Evolutionary conservation across 768 basidiomycete genomes (phyloP).

Genomic region (Tylopilus sp.): DNA sequence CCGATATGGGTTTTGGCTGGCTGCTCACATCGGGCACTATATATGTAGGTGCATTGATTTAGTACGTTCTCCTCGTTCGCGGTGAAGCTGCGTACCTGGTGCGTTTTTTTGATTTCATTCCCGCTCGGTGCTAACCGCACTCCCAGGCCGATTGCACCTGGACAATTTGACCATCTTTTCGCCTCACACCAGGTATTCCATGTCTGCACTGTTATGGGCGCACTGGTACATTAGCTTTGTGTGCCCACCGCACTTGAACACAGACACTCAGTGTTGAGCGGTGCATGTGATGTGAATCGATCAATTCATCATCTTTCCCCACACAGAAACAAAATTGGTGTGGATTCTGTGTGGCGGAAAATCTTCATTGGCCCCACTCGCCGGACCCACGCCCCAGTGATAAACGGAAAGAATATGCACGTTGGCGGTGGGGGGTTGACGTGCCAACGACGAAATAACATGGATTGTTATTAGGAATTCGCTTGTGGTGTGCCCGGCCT

Average conservation of each 20-base stretch:
- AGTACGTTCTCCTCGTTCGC: slow-evolving; percentile 53
- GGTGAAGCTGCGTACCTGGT: slow-evolving; percentile 24
- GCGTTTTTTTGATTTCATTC: slow-evolving; percentile 31
- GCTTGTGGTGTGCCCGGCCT: slow-evolving; percentile 14
- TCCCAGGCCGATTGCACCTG: slow-evolving; percentile 73
- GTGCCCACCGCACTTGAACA: slow-evolving; percentile 57
- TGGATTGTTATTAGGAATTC: slow-evolving; percentile 30
- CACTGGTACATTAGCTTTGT: slow-evolving; percentile 59
- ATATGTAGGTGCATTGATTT: slow-evolving; percentile 84
- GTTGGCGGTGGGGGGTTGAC: slow-evolving; percentile 23
- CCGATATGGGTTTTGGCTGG: slow-evolving; percentile 70
- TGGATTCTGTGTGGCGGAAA: slow-evolving; percentile 17
- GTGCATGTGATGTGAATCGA: slow-evolving; percentile 19
- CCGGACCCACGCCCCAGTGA: slow-evolving; percentile 20
- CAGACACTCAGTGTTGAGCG: slow-evolving; percentile 42
- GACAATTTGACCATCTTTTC: slow-evolving; percentile 74
- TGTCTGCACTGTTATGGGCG: slow-evolving; percentile 69
- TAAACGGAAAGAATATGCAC: slow-evolving; percentile 29
- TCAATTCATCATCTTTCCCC: slow-evolving; percentile 24
- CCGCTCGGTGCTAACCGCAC: slow-evolving; percentile 73
- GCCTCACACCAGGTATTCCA: slow-evolving; percentile 93
- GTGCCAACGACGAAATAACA: slow-evolving; percentile 20
- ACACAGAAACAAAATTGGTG: slow-evolving; percentile 12
- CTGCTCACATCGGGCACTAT: slow-evolving; percentile 61
- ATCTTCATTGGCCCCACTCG: slow-evolving; percentile 20